These are phyloP conservation scores for Trametes versicolor DNA, from an alignment of 1,284 basidiomycete genomes.

Conservation along the genomic window DNA sequence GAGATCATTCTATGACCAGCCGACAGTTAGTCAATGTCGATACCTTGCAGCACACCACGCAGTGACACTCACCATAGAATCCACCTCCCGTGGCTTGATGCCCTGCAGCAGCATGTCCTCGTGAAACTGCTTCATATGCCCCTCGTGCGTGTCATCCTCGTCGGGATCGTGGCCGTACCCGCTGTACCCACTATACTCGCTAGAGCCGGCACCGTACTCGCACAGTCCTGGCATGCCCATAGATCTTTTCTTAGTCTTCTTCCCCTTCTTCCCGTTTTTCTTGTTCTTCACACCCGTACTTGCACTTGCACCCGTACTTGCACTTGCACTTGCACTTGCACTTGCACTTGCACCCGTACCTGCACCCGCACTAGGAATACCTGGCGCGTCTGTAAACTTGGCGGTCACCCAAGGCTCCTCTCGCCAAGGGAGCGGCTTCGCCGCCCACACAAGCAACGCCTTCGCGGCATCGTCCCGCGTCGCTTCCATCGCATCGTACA, in stretches of 20 bases:
- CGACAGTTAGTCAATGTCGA: not conserved
- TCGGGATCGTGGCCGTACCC: not conserved
- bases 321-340: not conserved
- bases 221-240: too few relatives aligned
- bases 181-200: not conserved
- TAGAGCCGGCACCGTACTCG: too few relatives aligned
- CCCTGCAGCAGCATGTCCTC: conserved; percentile 14
- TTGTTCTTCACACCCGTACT: too few relatives aligned
- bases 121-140: not conserved
- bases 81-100: conserved; percentile 15
- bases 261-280: too few relatives aligned
- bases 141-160: not conserved
- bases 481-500: not conserved
- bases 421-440: conserved; percentile 11
- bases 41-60: not conserved
- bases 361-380: too few relatives aligned
- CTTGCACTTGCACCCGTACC: conserved; percentile 1
- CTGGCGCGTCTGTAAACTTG: not conserved
- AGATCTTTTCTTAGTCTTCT: too few relatives aligned
- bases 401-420: conserved; percentile 1
- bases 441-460: not conserved
- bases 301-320: not conserved
- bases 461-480: conserved; percentile 7
- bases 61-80: not conserved
- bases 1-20: too few relatives aligned